Percentiles rank a stretch among this genome's conserved stretches.
Evolutionary conservation across 768 basidiomycete species (phyloP).

Genomic region (Psilocybe cubensis): DNA sequence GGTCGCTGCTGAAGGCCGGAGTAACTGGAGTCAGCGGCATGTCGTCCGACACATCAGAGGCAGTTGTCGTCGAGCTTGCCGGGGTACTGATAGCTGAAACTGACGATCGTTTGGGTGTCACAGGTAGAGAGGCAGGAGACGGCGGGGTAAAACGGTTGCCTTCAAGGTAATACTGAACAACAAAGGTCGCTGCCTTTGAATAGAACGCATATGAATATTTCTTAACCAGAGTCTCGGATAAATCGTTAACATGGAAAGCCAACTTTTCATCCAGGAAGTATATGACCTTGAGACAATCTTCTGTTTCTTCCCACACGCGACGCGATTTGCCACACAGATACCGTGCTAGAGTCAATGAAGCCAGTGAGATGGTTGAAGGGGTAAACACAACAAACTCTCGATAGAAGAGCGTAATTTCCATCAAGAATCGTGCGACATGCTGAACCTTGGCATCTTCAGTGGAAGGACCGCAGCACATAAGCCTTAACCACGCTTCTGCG

Average conservation of each 20-base stretch:
- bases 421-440: conserved; percentile 95
- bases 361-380: conserved; percentile 89
- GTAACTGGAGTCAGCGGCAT: conserved; percentile 85
- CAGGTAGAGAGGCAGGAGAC: conserved; percentile 53
- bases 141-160: conserved; percentile 75
- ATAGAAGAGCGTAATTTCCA: conserved; percentile 99
- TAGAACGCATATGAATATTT: conserved; percentile 98
- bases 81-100: conserved; percentile 70
- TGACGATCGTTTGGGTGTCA: conserved; percentile 65
- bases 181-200: conserved; percentile 92
- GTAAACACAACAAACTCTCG: conserved; percentile 90
- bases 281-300: conserved; percentile 82
- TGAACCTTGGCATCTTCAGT: conserved; percentile 90
- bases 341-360: conserved; percentile 85
- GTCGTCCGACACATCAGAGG: conserved; percentile 80
- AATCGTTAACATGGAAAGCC: conserved; percentile 85
- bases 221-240: conserved; percentile 95
- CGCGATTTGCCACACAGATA: conserved; percentile 84
- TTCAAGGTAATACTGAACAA: conserved; percentile 92
- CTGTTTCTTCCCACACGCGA: conserved; percentile 82
- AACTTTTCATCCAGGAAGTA: conserved; percentile 86
- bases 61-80: conserved; percentile 71
- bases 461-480: conserved; percentile 74
- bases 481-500: conserved; percentile 95
- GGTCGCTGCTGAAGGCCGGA: conserved; percentile 66